Percentiles rank a stretch among this genome's conserved stretches.
Evolutionary conservation across 129 eudicot genomes (phyloP).

Genomic region (Flaveria brownii): DNA sequence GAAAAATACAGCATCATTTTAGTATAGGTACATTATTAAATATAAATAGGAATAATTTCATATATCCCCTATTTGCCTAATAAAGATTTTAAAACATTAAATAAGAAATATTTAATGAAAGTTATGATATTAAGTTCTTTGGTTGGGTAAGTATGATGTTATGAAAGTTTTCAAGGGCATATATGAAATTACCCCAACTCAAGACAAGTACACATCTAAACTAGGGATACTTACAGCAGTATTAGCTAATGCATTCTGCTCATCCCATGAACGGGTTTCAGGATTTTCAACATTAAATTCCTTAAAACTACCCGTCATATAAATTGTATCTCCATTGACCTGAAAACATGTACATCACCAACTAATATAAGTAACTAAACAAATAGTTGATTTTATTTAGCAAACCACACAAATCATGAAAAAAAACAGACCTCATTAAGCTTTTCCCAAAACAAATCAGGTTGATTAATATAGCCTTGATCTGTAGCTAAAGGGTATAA

Average conservation of each 20-base stretch:
- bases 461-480: constrained; percentile 88
- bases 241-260: constrained; percentile 59
- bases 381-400: not conserved
- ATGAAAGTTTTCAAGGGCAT: no score
- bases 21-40: not conserved
- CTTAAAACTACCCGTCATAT: constrained; percentile 76
- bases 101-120: no score
- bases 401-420: not conserved
- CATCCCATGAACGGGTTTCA: constrained; percentile 66
- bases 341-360: constrained; percentile 25
- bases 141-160: no score
- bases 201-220: not conserved
- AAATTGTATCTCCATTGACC: constrained; percentile 91
- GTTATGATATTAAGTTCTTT: no score
- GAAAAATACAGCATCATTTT: not conserved
- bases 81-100: no score
- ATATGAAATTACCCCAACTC: no score
- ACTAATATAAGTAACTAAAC: not conserved
- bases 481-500: constrained; percentile 85
- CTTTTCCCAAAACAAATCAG: constrained; percentile 95
- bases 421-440: constrained; percentile 70
- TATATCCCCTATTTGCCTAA: no score
- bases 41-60: no score
- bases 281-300: constrained; percentile 77
- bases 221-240: constrained; percentile 67